phyloP scores from a whole-genome alignment of 768 basidiomycete genomes.

The Naganishia vishniacii region DNA sequence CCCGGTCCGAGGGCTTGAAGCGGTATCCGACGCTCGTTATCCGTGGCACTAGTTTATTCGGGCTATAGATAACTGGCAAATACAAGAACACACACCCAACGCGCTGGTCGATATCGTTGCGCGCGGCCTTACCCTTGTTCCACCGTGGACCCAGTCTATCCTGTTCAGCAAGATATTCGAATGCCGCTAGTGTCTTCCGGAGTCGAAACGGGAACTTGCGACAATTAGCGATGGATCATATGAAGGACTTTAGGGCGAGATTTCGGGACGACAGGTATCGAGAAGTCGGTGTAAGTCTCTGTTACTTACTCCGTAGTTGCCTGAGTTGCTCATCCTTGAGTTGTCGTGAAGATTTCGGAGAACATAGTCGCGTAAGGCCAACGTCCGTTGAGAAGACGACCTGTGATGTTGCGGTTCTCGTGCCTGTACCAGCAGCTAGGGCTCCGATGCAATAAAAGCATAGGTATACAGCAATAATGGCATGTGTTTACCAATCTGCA shows the following conservation, averaged over 20 bases:
- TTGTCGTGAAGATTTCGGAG: conserved; percentile 79
- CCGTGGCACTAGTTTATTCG: conserved; percentile 76
- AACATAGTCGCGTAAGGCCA: conserved; percentile 93
- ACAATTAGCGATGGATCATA: conserved; percentile 88
- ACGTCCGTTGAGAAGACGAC: conserved; percentile 68
- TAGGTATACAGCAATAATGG: too few species aligned
- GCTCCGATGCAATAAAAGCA: too few species aligned
- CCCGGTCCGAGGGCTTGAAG: conserved; percentile 88
- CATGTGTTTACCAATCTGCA: too few species aligned
- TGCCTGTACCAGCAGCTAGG: too few species aligned
- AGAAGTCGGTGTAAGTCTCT: conserved; percentile 80
- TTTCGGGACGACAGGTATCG: conserved; percentile 96
- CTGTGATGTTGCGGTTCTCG: not conserved
- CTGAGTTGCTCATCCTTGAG: conserved; percentile 10
- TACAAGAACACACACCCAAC: conserved; percentile 99
- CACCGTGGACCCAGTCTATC: conserved; percentile 98
- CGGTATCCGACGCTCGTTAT: conserved; percentile 98
- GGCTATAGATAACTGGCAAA: conserved; percentile 90
- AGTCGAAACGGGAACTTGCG: conserved; percentile 97
- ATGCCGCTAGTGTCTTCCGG: conserved; percentile 93
- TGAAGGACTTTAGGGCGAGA: conserved; percentile 98
- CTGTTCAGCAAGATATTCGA: conserved; percentile 98
- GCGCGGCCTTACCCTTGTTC: conserved; percentile 87
- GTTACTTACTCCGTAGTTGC: conserved; percentile 5
- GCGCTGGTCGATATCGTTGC: conserved; percentile 96